Conservation (phyloP, 495 filamentous ascomycete genomes). For the Trichoderma gamsii region DNA sequence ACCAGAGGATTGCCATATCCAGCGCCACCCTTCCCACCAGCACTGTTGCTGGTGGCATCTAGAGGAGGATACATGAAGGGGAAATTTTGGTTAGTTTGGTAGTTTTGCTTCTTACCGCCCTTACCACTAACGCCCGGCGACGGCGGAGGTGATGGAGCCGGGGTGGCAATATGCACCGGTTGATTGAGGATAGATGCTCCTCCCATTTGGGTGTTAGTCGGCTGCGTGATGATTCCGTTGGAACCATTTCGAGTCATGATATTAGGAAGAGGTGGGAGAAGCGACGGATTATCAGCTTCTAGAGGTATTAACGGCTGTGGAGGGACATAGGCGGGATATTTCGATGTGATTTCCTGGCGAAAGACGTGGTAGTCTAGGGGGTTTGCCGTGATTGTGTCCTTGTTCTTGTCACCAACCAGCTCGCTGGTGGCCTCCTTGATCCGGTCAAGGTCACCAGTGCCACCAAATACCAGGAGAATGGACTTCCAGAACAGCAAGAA, state of each 20-base stretch:
- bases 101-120: conserved; percentile 96
- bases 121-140: conserved; percentile 88
- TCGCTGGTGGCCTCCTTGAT: conserved; percentile 63
- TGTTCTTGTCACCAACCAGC: conserved; percentile 40
- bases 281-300: conserved; percentile 82
- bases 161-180: conserved; percentile 95
- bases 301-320: conserved; percentile 77
- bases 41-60: conserved; percentile 71
- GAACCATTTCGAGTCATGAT: conserved; percentile 52
- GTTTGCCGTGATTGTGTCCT: conserved; percentile 73
- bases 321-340: conserved; percentile 93
- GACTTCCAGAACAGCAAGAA: conserved; percentile 88
- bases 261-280: conserved; percentile 77
- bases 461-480: conserved; percentile 77
- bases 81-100: conserved; percentile 98
- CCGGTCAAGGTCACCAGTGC: conserved; percentile 59
- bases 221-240: conserved; percentile 43
- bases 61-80: conserved; percentile 94
- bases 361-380: conserved; percentile 95
- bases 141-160: conserved; percentile 92
- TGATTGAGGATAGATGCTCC: conserved; percentile 86
- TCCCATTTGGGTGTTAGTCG: conserved; percentile 44
- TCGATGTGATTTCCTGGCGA: conserved; percentile 95
- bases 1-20: conserved; percentile 69
- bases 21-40: conserved; percentile 78